These are phyloP conservation scores for Suillus spraguei DNA, from an alignment of 768 basidiomycete genomes.

Conservation along the genomic window DNA sequence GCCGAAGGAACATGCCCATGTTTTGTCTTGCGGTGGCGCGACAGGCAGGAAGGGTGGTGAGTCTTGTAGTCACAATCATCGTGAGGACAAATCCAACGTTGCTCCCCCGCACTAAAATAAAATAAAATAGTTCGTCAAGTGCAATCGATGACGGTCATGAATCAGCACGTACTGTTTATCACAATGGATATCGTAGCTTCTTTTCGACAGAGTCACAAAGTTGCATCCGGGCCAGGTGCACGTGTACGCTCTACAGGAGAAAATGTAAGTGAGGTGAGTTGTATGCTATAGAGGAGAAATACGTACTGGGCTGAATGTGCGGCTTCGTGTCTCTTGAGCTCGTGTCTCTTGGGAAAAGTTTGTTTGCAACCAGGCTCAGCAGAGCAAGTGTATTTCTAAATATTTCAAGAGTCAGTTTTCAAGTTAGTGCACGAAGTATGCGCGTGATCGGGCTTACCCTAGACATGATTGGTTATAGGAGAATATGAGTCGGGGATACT, in stretches of 20 bases:
- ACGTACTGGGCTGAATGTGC: neutral
- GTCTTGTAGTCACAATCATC: no score
- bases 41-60: no score
- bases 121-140: no score
- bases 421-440: neutral
- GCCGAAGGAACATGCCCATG: no score
- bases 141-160: neutral
- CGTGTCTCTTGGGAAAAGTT: neutral
- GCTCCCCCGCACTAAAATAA: slow-evolving; percentile 16
- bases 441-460: neutral
- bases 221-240: slow-evolving; percentile 18
- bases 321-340: slow-evolving; percentile 26
- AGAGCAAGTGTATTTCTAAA: slow-evolving; percentile 19
- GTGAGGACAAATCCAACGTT: no score
- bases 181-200: slow-evolving; percentile 22
- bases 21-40: no score
- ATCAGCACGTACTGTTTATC: slow-evolving; percentile 20
- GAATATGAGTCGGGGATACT: neutral
- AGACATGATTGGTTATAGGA: neutral
- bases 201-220: slow-evolving; percentile 22
- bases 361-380: slow-evolving; percentile 13
- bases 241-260: slow-evolving; percentile 17
- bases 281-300: no score
- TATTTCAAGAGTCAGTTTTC: neutral
- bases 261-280: no score